These are phyloP conservation scores for Eucalyptus polyanthemos DNA, from an alignment of 345 rosid genomes.

Conservation along the genomic window DNA sequence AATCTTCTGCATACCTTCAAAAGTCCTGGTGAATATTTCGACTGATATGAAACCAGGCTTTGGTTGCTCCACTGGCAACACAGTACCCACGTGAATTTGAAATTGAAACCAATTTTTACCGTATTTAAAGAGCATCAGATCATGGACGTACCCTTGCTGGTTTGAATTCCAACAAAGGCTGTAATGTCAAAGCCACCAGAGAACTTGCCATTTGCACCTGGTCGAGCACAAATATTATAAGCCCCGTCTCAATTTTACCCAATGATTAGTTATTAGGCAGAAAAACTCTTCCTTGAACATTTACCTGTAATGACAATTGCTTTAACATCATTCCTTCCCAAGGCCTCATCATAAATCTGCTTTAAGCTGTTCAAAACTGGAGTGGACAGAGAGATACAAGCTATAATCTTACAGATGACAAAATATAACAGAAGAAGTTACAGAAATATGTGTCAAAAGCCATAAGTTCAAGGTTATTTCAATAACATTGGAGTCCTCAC, in stretches of 20 bases:
- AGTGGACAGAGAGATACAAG: neutral
- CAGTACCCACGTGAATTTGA: neutral
- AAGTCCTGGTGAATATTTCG: constrained; percentile 44
- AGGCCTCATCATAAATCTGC: constrained; percentile 66
- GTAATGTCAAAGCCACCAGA: constrained; percentile 93
- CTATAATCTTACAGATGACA: neutral
- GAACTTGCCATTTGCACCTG: constrained; percentile 88
- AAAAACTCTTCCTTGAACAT: neutral
- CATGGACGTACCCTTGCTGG: constrained; percentile 33
- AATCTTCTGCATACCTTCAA: constrained; percentile 51
- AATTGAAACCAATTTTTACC: neutral
- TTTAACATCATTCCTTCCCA: constrained; percentile 76
- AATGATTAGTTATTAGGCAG: neutral
- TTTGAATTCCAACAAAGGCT: constrained; percentile 47
- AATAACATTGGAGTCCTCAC: neutral
- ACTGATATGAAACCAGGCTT: constrained; percentile 50
- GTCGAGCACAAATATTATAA: neutral
- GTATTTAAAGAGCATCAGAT: neutral
- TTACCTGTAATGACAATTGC: constrained; percentile 85
- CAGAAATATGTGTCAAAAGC: neutral
- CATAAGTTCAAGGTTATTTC: neutral
- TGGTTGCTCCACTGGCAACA: constrained; percentile 35
- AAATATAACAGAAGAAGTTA: neutral
- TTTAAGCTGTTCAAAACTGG: constrained; percentile 69
- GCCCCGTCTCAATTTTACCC: neutral